These are phyloP conservation scores for Candida freyschussii DNA, from an alignment of 1,139 yeast species.

Conservation along the genomic window DNA sequence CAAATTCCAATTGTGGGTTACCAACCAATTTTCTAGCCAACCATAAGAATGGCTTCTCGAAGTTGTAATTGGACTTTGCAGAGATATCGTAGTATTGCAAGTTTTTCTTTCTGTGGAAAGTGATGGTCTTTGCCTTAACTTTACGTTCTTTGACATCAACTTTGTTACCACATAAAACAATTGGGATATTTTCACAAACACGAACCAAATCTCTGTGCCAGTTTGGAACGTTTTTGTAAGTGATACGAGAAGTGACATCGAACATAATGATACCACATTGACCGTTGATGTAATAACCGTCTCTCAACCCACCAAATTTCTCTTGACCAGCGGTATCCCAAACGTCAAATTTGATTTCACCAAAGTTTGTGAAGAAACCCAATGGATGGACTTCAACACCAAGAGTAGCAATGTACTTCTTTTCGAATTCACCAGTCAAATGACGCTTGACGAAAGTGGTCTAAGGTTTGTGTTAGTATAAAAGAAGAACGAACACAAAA, in stretches of 20 bases:
- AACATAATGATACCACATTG: slow-evolving; percentile 99
- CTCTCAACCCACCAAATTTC: slow-evolving; percentile 99
- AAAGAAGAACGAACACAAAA: too few relatives aligned
- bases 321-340: slow-evolving; percentile 99
- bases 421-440: slow-evolving; percentile 99
- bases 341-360: slow-evolving; percentile 97
- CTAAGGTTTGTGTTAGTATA: slow-evolving; percentile 30
- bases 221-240: slow-evolving; percentile 99
- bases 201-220: slow-evolving; percentile 99
- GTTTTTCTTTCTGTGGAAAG: slow-evolving; percentile 99
- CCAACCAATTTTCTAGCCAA: slow-evolving; percentile 99
- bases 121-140: slow-evolving; percentile 99
- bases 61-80: slow-evolving; percentile 99
- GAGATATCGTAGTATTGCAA: slow-evolving; percentile 99
- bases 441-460: slow-evolving; percentile 99
- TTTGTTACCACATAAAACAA: slow-evolving; percentile 98
- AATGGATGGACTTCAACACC: slow-evolving; percentile 99
- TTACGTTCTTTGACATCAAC: slow-evolving; percentile 99
- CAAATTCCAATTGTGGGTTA: slow-evolving; percentile 96
- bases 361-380: slow-evolving; percentile 96
- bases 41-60: slow-evolving; percentile 99
- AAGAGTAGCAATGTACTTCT: slow-evolving; percentile 97
- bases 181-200: slow-evolving; percentile 99
- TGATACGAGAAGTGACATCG: slow-evolving; percentile 98
- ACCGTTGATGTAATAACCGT: slow-evolving; percentile 98